Base-by-base conservation (phyloP, 2,329 filamentous ascomycete genomes). In the Fusarium begoniae region DNA sequence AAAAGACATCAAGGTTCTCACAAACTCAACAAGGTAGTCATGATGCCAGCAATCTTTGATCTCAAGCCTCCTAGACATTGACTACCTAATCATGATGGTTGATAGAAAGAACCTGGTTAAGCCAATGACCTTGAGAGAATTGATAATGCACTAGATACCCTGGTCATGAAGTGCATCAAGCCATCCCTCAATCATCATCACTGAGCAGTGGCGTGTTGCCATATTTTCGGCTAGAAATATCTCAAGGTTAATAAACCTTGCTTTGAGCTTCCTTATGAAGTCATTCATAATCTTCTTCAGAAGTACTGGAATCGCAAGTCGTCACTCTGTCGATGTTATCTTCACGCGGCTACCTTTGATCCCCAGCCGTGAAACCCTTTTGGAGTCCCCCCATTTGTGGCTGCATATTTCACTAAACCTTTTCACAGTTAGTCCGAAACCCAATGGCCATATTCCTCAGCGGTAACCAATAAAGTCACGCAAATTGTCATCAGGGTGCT, bases 401-500 rank as follows among this genome's bases (percentile, higher is more conserved):
- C 3, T 60, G 40, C 47, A 38, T 59, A 15, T 53, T 14, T 9
- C 8, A 41, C 63, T 67, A 66, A 28, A 32, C 63, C 41, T 3
- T 12, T 65, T 61, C 22, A 1, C 35, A 17, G 6, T 40, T 63
- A 63, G 59, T 22, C 11, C 7, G 4, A 20, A 18, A 30, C 45
- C 13, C 28, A 30, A 26, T 57, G 35, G 41, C 5, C 8, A 43
- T 37, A 14, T 9, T 28, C 18, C 15, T 30, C 7, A 26, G 5
- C 12, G 15, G 18, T 38, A 41, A 44, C 73, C 75, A 77, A 76
- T 75, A 1, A 26, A 17, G 3, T 43, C n/a, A 5, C 6, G 3
- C 13, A 40, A 41, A 35, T 69, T 75, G 73, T 75, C 60, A 75
- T 74, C 73, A 63, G 41, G 55, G 60, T 63, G 56, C 47, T 47